phyloP scores from a whole-genome alignment of 768 basidiomycete species.

The Saitozyma podzolica region DNA sequence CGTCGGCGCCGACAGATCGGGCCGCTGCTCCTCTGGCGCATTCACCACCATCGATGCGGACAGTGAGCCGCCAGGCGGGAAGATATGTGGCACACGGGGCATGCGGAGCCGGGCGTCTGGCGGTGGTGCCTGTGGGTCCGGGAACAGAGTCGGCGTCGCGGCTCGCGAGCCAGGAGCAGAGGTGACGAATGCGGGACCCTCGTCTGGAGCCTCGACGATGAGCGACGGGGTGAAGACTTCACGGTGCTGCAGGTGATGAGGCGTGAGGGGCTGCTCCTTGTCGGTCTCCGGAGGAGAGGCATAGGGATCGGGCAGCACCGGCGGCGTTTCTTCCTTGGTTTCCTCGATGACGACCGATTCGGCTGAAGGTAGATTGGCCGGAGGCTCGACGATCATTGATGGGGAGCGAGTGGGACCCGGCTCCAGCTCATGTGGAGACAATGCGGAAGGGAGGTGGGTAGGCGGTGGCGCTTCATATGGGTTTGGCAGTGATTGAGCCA shows the following conservation, averaged over 20 bases:
- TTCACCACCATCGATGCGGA: constrained; percentile 18
- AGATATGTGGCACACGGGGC: constrained; percentile 5
- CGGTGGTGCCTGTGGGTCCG: constrained; percentile 5
- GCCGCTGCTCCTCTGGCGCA: constrained; percentile 3
- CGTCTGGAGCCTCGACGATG: constrained; percentile 17
- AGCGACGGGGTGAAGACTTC: constrained; percentile 9
- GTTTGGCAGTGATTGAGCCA: constrained; percentile 12
- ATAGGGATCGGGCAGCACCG: constrained; percentile 27
- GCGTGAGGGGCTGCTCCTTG: constrained; percentile 10
- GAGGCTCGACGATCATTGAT: constrained; percentile 17
- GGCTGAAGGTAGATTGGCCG: constrained; percentile 3
- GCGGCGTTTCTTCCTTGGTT: constrained; percentile 12
- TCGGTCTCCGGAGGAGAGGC: constrained; percentile 28
- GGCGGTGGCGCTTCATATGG: constrained; percentile 13
- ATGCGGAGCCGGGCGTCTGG: constrained; percentile 1
- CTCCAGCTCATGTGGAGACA: constrained; percentile 11
- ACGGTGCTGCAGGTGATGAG: constrained; percentile 8
- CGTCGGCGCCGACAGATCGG: background rate
- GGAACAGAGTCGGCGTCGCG: background rate
- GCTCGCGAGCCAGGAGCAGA: background rate
- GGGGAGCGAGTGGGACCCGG: constrained; percentile 9
- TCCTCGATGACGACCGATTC: constrained; percentile 10
- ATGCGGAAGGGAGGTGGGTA: background rate
- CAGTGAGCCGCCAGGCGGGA: constrained; percentile 6
- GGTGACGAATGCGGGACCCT: background rate